phyloP scores from a whole-genome alignment of 1,139 yeast species.

The Taphrina populina region DNA sequence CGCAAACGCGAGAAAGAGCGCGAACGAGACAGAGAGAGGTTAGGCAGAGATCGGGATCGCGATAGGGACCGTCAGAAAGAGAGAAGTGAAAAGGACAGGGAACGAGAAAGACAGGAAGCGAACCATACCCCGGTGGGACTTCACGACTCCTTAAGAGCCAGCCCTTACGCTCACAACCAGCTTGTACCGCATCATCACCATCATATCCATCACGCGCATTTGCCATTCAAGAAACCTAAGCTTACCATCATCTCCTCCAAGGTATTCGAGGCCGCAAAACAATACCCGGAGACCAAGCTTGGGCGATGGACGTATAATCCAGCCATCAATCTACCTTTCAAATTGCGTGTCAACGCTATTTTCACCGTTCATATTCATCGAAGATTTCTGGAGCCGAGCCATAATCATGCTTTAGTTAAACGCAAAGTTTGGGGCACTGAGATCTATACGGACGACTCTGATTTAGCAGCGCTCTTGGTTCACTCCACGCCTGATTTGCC shows the following conservation, averaged over 20 bases:
- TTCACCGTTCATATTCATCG: constrained; percentile 17
- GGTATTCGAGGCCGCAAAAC: constrained; percentile 23
- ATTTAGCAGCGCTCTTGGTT: constrained; percentile 67
- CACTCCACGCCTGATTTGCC: constrained; percentile 55
- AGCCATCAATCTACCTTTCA: constrained; percentile 7
- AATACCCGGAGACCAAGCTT: constrained; percentile 5
- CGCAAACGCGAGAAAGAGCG: constrained; percentile 7
- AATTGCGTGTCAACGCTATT: constrained; percentile 3
- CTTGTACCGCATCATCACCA: constrained; percentile 14
- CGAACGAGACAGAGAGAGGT: constrained; percentile 3
- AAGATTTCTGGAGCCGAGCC: constrained; percentile 10
- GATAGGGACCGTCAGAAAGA: constrained; percentile 7
- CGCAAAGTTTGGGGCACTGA: constrained; percentile 89
- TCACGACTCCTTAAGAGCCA: background rate
- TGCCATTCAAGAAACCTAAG: constrained; percentile 4
- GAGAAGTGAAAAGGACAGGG: constrained; percentile 6
- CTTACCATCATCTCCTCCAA: constrained; percentile 21
- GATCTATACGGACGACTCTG: constrained; percentile 90
- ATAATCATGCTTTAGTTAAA: constrained; percentile 33
- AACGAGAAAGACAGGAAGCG: constrained; percentile 1
- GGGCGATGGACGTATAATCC: constrained; percentile 29
- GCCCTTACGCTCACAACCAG: constrained; percentile 2
- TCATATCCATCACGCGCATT: constrained; percentile 7
- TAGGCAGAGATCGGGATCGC: background rate
- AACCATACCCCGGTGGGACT: constrained; percentile 4